Conservation (phyloP, 345 rosid species). For the Eucalyptus tenuipes region DNA sequence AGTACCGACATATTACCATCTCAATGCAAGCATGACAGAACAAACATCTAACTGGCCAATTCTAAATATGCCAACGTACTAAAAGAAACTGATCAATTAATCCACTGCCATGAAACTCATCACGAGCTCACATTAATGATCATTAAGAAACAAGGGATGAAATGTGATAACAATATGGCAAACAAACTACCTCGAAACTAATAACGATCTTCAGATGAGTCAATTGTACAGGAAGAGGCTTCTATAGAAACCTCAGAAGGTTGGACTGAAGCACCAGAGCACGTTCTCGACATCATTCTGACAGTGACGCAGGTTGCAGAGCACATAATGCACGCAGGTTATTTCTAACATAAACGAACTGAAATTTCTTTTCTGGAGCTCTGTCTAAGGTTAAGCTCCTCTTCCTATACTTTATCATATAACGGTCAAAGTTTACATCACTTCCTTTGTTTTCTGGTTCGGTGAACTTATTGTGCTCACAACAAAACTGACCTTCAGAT, state of each 20-base stretch:
- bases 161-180: neutral
- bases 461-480: neutral
- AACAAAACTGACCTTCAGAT: neutral
- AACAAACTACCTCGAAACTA: neutral
- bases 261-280: neutral
- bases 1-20: neutral
- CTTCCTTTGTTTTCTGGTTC: neutral
- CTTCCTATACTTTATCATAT: constrained; percentile 15
- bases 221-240: neutral
- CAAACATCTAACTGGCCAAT: neutral
- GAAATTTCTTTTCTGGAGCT: neutral
- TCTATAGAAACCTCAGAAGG: neutral
- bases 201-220: neutral
- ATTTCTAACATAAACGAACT: neutral
- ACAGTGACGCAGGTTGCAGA: neutral
- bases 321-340: neutral
- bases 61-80: neutral
- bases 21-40: neutral
- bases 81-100: neutral
- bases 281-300: neutral
- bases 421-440: constrained; percentile 11
- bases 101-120: neutral
- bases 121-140: neutral
- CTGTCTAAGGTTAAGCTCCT: constrained; percentile 2
- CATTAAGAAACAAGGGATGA: neutral